Evolutionary conservation across 352 stramenopile genomes (phyloP), one percentile per base, ranked within the genome.

Genomic region (Pythium angustatum): DNA sequence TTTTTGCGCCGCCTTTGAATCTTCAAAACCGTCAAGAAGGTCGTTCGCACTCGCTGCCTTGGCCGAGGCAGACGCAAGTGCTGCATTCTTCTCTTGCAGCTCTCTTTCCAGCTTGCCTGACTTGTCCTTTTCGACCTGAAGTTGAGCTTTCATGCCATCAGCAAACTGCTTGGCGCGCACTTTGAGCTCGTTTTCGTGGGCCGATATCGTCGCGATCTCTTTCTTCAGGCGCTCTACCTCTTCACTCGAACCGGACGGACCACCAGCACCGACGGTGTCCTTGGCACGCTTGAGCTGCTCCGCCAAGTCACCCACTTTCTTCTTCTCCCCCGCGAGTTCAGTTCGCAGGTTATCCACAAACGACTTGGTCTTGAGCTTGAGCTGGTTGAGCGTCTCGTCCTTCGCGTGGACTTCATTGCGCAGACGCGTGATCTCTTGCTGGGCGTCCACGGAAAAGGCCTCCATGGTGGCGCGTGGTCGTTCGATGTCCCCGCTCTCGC

Each of bases 281-380:
- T 60, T 40, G 11, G 40, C 50, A 41, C 79, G 72, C 38, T 73
- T 71, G 30, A 90, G 64, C 48, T 87, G 78, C 36, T 74, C 75
- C 64, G 86, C 79, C 1, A 91, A 61, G 1, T 83, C 69, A 5
- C 60, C 68, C 15, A 90, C 75, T 67, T 88, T 88, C 65, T 88
- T 85, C 65, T 88, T 89, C 62, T 90, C 78, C 3, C 48, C 64
- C 9, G 73, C 72, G 8, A 93, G 66, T 44, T 93, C 79, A 28
- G 62, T 60, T 31, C 82, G 82, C 77, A 93, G 84, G 40, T 87
- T 90, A 62, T 93, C 84, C 11, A 90, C 84, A 44, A 93, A 93
- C 27, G 81, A 81, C 68, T 93, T 93, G 57, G 84, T 89, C 77
- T 93, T 91, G 59, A 85, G 67, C 71, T 93, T 93, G 59, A 93